Conservation (phyloP, 352 stramenopile genomes). For the Phytophthora pluvialis region DNA sequence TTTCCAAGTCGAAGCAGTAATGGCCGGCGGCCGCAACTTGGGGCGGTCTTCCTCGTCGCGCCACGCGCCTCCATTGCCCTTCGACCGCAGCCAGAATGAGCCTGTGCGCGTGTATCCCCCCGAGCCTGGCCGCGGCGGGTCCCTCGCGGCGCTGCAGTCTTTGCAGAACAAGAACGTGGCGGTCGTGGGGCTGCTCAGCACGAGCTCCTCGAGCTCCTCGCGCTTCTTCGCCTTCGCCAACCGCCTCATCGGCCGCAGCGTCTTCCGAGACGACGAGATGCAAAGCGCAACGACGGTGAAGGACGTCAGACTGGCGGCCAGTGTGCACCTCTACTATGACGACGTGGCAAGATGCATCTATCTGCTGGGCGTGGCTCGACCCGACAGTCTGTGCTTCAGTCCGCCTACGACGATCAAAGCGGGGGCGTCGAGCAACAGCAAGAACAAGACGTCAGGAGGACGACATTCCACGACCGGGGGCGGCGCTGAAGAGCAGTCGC, state of each 20-base stretch:
- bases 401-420: conserved; percentile 10
- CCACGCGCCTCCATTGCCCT: conserved; percentile 27
- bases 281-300: conserved; percentile 34
- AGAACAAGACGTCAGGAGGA: conserved; percentile 8
- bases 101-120: conserved; percentile 70
- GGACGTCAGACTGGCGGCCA: conserved; percentile 36
- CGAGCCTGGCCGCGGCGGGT: conserved; percentile 21
- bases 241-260: conserved; percentile 60
- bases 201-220: conserved; percentile 40
- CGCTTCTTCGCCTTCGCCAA: conserved; percentile 61
- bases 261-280: conserved; percentile 48
- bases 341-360: conserved; percentile 52
- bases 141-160: conserved; percentile 41
- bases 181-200: conserved; percentile 58
- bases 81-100: conserved; percentile 46
- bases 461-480: conserved; percentile 11
- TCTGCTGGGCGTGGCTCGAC: conserved; percentile 54
- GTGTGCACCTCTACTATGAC: conserved; percentile 70
- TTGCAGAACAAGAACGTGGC: conserved; percentile 51
- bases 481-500: conserved; percentile 18
- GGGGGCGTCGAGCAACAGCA: conserved; percentile 14
- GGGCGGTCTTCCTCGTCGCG: conserved; percentile 6
- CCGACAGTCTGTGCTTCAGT: conserved; percentile 48
- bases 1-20: not conserved
- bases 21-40: conserved; percentile 9